Conservation (phyloP, 495 filamentous ascomycete genomes). For the Aspergillus wentii region DNA sequence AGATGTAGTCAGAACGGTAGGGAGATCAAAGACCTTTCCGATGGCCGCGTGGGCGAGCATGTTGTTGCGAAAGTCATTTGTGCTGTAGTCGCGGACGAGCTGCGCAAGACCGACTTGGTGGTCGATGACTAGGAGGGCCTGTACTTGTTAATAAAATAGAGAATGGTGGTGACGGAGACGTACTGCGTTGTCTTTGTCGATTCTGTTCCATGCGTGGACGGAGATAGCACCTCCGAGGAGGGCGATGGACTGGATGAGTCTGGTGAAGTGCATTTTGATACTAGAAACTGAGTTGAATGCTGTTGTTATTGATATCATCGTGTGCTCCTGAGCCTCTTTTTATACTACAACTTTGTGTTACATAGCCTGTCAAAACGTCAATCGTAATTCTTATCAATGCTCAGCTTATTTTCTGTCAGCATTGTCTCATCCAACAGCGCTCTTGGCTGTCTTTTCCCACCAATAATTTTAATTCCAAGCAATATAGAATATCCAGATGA, state of each 20-base stretch:
- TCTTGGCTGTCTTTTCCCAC: too few species aligned
- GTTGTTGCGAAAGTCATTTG: conserved; percentile 58
- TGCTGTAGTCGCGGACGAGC: conserved; percentile 59
- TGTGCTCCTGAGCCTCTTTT: too few species aligned
- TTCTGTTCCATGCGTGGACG: conserved; percentile 28
- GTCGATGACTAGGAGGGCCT: conserved; percentile 63
- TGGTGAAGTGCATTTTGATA: conserved; percentile 6
- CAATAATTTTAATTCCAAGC: too few species aligned
- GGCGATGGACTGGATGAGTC: conserved; percentile 2
- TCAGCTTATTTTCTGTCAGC: too few species aligned
- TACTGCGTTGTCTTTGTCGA: conserved; percentile 56
- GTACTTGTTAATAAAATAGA: background rate
- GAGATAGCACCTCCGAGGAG: conserved; percentile 11
- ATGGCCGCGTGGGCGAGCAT: conserved; percentile 66
- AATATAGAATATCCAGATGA: too few species aligned
- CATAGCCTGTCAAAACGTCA: too few species aligned
- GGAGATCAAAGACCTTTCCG: conserved; percentile 62
- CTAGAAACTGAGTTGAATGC: too few species aligned
- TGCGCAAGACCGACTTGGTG: conserved; percentile 66
- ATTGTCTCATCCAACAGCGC: too few species aligned
- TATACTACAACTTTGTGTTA: too few species aligned
- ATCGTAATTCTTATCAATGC: too few species aligned
- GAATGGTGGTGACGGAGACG: conserved; percentile 4
- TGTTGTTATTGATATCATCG: too few species aligned
- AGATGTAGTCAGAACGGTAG: conserved; percentile 66